Evolutionary conservation across 768 basidiomycete species (phyloP).

Genomic region (Trametes cinnabarina): DNA sequence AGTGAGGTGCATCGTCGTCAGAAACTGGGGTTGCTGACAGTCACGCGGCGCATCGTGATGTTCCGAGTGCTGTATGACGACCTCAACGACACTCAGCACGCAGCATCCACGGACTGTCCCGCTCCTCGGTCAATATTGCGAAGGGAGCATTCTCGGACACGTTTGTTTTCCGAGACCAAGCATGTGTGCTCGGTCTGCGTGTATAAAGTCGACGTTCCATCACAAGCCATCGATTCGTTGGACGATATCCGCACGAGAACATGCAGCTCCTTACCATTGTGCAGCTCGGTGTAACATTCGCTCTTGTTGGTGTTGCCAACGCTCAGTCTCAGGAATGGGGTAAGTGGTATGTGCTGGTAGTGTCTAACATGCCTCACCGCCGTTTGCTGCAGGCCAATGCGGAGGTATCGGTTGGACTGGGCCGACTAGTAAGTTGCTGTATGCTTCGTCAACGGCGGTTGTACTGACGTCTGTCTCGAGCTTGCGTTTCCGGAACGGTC

Average conservation of each 20-base stretch:
- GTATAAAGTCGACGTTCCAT: neutral
- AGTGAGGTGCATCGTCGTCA: neutral
- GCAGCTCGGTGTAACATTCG: conserved; percentile 13
- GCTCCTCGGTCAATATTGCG: conserved; percentile 3
- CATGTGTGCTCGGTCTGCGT: neutral
- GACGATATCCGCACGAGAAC: neutral
- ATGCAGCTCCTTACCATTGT: conserved; percentile 21
- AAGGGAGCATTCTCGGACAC: conserved; percentile 15
- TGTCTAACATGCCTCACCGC: neutral
- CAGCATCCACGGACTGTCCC: conserved; percentile 1
- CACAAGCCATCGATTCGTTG: neutral
- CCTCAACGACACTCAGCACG: neutral
- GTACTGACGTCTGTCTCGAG: neutral
- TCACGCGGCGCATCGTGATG: conserved; percentile 3
- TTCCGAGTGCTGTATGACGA: neutral
- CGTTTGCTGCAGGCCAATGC: conserved; percentile 16
- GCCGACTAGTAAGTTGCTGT: conserved; percentile 12
- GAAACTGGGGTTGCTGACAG: neutral
- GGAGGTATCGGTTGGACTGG: conserved; percentile 26
- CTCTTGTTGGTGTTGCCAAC: conserved; percentile 1
- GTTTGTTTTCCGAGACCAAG: neutral
- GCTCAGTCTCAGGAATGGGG: conserved; percentile 21
- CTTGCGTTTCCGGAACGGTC: conserved; percentile 17
- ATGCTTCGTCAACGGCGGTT: neutral
- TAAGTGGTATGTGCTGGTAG: neutral